These are phyloP conservation scores for Smallanthus sonchifolius DNA, from an alignment of 129 eudicot species.

Conservation along the genomic window DNA sequence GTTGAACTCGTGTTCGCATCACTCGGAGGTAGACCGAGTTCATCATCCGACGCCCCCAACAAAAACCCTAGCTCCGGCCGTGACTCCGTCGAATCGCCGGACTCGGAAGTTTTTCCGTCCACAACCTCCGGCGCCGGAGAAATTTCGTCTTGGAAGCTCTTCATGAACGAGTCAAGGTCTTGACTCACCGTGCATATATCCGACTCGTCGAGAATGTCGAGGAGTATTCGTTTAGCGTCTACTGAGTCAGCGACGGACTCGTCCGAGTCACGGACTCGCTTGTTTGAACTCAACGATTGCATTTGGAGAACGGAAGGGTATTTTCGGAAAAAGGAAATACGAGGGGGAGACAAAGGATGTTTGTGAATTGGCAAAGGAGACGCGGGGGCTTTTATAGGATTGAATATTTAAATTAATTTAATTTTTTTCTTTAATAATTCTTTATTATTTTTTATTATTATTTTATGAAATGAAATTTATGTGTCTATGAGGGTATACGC, in stretches of 20 bases:
- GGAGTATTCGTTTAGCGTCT: constrained; percentile 48
- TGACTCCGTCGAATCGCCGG: constrained; percentile 38
- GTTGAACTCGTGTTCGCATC: background rate
- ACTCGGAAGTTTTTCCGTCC: constrained; percentile 22
- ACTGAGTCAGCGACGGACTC: constrained; percentile 34
- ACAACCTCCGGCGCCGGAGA: constrained; percentile 19
- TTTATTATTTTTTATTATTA: background rate
- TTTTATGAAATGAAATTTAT: background rate
- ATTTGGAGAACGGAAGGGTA: constrained; percentile 19
- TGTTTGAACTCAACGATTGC: constrained; percentile 39
- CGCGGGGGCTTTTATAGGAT: constrained; percentile 30
- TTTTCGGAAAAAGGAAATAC: constrained; percentile 2
- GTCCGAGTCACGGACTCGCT: constrained; percentile 47
- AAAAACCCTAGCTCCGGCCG: constrained; percentile 50
- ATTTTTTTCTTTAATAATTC: background rate
- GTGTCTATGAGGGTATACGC: constrained; percentile 7
- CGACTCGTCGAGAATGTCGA: constrained; percentile 53
- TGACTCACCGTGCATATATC: constrained; percentile 40
- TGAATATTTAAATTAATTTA: background rate
- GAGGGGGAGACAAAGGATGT: constrained; percentile 9
- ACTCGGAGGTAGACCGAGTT: constrained; percentile 61
- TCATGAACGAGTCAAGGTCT: constrained; percentile 78
- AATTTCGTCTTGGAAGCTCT: constrained; percentile 71
- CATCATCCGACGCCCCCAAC: constrained; percentile 57
- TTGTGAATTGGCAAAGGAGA: constrained; percentile 43